Base-by-base conservation (phyloP, 169 alveolate species). In the Plasmodium yoelii region DNA sequence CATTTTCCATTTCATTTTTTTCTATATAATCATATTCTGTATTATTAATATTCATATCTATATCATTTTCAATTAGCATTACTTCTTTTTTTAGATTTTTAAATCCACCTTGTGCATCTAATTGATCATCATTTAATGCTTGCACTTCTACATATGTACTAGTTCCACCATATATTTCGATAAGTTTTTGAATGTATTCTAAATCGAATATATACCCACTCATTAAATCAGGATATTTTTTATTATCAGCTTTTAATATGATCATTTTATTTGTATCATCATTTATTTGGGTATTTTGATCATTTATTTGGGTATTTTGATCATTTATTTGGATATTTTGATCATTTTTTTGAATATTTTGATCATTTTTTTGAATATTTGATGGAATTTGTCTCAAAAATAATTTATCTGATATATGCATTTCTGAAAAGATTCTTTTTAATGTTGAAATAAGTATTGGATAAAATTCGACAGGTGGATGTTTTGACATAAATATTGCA, bases 81-180 rank as follows among this genome's bases (percentile, higher is more conserved):
- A 77, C 65, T 77, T 77, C 88, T 64, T 77, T 63, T 64, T 77
- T 77, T 1, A 77, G 44, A 8, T 63, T 0, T 56, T 34, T 63
- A n/a, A 63, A 39, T 0, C 88, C 88, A 63, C 88, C 63, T n/a
- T 77, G 88, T 5, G 88, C 88, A 57, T 77, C 65, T 9, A 77
- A 57, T 34, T 77, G 88, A 49, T 77, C 88, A 7, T 77, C 88
- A 34, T 77, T 77, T n/a, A 77, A 55, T 42, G 63, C 88, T 15
- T 77, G 88, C 9, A 77, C 88, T 13, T 77, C 69, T 26, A 77
- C 56, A 1, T 65, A 77, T 47, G 88, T 77, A 34, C 44, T 77
- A 10, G 88, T 77, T 24, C 77, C 88, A 8, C 77, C 88, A 56
- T 77, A 77, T 15, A 77, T 77, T 42, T 77, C 88, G 4, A 77